Base-by-base conservation (phyloP, 345 rosid genomes). In the Raphanus sativus region DNA sequence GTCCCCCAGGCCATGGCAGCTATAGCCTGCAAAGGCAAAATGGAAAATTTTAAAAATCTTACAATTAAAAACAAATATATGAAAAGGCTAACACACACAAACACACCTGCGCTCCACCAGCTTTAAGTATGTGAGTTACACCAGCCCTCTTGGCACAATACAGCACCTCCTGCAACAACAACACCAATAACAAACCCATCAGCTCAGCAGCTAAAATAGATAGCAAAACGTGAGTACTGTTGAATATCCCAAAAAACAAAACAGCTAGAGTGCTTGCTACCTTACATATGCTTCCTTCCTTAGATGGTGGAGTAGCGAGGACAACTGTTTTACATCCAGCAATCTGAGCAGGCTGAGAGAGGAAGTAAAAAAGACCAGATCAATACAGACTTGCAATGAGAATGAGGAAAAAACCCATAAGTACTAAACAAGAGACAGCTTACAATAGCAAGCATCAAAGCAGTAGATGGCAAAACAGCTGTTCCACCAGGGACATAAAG, bases 1-100 rank as follows among this genome's bases (percentile, higher is more conserved):
- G 92, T 93, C 10, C 98, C 98, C 98, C 98, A 93, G 62, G 96
- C 97, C 98, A 93, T 89, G 55, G 97, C 98, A 71, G 98, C 86
- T 80, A 93, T 84, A 33, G 98, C 98, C 98, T 93, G 82, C 65
- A 81, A 32, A 68, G 62, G 1, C 25, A 70, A 73, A 10, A 33
- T 28, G 29, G 55, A 42, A 64, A 76, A 45, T 59, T 6, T 34
- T 40, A 36, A 9, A 70, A 36, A 73, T 73, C 61, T 67, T 24
- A 55, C 24, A 64, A 11, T 24, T 1, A 25, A 4, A 7, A 6
- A 36, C 2, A 8, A 26, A 6, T 9, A 21, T 15, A 32, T n/a
- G 8, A 48, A 60, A 32, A 63, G 61, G 56, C 50, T 8, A 50
- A 71, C 13, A 62, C 52, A 21, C 21, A 21, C 21, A 66, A 75